Base-by-base conservation (phyloP, 1,284 basidiomycete genomes). In the Ustilago curta region DNA sequence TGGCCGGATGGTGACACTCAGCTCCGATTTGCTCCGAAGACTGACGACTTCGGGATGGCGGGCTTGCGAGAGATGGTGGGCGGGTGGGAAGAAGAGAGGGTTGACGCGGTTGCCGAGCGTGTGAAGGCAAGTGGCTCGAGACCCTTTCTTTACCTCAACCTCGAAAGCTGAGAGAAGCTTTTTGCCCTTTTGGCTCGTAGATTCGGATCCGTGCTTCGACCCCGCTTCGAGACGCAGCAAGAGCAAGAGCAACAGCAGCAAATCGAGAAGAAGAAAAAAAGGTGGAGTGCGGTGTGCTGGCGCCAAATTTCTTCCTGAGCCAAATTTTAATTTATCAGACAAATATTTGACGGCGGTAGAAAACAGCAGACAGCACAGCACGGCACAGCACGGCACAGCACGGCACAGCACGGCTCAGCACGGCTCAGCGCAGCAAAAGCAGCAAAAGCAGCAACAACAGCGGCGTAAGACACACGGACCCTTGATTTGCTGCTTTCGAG, bases 151-250 rank as follows among this genome's bases (percentile, higher is more conserved):
- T 27, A 23, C 37, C 11, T 29, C 44, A 27, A 21, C 35, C 35
- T 37, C 35, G 35, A 37, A 37, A 37, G 35, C 35, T 37, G 35
- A 32, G 35, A 32, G 51, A 31, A 47, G 40, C 21, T 42, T 23
- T 39, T 23, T 44, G 44, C 14, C 40, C 19, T 44, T 25, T 19
- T 19, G 19, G 39, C 39, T 12, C n/a, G 29, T 43, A 21, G 14
- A 40, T 18, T 59, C 57, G 57, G 57, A 59, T 59, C 57, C 57
- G 57, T 51, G 16, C 18, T 31, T 43, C 9, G 9, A 27, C 12
- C 44, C 25, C 18, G 25, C 21, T 29, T 19, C 29, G 40, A 25
- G 35, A 35, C 35, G 48, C 48, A 49, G 19, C 14, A 12, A 18
- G 31, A n/a, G 29, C 27, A 35, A 18, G 16, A 45, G 23, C 44